Evolutionary conservation across 176 grass and related monocot genomes (phyloP).

Genomic region (Bromus sterilis): DNA sequence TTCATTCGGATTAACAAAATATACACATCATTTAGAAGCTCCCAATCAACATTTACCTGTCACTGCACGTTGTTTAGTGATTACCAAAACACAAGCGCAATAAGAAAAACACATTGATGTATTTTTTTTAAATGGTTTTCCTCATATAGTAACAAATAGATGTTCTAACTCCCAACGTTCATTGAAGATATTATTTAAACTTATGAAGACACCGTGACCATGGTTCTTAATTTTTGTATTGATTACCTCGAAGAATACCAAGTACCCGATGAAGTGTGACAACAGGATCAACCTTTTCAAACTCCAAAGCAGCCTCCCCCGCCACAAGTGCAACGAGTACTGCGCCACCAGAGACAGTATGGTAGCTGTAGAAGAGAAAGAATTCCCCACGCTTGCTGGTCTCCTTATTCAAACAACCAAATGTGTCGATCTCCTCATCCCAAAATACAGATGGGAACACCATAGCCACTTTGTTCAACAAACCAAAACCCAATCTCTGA

Average conservation of each 20-base stretch:
- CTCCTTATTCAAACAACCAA: constrained; percentile 86
- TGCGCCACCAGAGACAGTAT: constrained; percentile 80
- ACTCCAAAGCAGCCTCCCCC: constrained; percentile 75
- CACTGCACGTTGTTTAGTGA: not conserved
- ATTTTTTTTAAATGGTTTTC: not conserved
- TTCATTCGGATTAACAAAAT: not conserved
- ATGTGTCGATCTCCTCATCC: constrained; percentile 86
- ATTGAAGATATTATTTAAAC: not conserved
- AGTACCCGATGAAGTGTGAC: constrained; percentile 69
- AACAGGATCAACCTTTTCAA: constrained; percentile 78
- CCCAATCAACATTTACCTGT: not conserved
- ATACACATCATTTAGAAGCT: not conserved
- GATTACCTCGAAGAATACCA: constrained; percentile 70
- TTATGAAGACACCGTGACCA: not conserved
- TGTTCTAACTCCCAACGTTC: not conserved
- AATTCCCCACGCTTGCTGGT: constrained; percentile 75
- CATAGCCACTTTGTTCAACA: constrained; percentile 95
- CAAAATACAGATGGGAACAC: constrained; percentile 87
- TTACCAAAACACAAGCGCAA: not conserved
- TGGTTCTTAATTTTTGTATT: not conserved
- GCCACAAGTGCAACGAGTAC: constrained; percentile 89
- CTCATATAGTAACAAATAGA: not conserved
- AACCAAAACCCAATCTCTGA: constrained; percentile 69
- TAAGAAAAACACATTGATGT: not conserved
- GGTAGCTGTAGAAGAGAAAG: constrained; percentile 93